phyloP scores from a whole-genome alignment of 345 rosid genomes.

The Raphanus sativus region DNA sequence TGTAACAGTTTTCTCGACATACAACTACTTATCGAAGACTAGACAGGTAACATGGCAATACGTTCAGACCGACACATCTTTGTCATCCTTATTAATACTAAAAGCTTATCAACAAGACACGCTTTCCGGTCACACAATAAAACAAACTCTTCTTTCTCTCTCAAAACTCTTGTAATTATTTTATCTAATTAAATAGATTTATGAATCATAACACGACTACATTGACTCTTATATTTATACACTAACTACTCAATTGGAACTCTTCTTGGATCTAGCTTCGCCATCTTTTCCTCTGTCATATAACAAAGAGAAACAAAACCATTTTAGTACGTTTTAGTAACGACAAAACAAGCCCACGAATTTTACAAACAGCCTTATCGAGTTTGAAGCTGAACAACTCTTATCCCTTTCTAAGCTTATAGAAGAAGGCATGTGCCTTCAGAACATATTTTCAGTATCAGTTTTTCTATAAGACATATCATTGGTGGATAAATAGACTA shows the following conservation, averaged over 20 bases:
- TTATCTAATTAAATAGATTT: not conserved
- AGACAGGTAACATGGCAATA: slow-evolving; percentile 34
- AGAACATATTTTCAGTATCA: not conserved
- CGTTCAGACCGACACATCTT: slow-evolving; percentile 28
- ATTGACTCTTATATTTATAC: not conserved
- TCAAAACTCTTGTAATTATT: not conserved
- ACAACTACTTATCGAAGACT: slow-evolving; percentile 8
- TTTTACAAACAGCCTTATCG: slow-evolving; percentile 4
- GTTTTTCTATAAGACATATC: not conserved
- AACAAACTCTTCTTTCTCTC: slow-evolving; percentile 7
- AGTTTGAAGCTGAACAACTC: not conserved
- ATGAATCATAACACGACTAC: not conserved
- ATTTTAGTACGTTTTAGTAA: not conserved
- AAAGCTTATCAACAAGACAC: slow-evolving; percentile 24
- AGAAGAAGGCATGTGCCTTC: not conserved
- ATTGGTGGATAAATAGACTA: not conserved
- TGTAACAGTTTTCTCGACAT: slow-evolving; percentile 17
- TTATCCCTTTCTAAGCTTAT: not conserved
- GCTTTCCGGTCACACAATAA: slow-evolving; percentile 12
- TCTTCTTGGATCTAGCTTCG: slow-evolving; percentile 23
- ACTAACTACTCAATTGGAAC: slow-evolving; percentile 16
- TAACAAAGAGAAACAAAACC: not conserved
- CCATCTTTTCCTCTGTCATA: slow-evolving; percentile 11
- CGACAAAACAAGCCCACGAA: not conserved
- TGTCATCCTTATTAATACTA: slow-evolving; percentile 29